Evolutionary conservation across 257 asterid species (phyloP), one percentile per base, ranked within the genome.

Genomic region (Salvia rosmarinus): DNA sequence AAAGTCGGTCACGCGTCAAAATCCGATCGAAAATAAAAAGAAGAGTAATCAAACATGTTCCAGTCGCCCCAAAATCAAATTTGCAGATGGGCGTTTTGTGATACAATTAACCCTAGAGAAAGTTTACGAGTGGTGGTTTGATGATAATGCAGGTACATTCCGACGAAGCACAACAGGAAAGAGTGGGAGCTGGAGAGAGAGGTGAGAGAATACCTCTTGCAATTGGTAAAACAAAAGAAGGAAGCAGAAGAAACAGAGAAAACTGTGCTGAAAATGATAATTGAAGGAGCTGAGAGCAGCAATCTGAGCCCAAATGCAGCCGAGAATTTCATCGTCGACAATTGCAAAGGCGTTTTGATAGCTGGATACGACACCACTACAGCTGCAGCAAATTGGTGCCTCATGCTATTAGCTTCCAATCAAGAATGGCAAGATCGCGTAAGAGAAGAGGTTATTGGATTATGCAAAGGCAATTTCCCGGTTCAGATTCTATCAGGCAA

Each of bases 361-460:
- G 72, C 50, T 11, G 72, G 62, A 2, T 67, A 4, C 6, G 72
- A 67, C 35, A 51, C 62, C 0, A 32, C 61, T 10, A 20, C 62
- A 0, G 6, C 5, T 32, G 20, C 61, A 34, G 72, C 72, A 6
- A 0, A 61, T 32, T 67, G 72, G 72, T 50, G 61, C 34, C 72
- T 67, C 10, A 67, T 67, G 72, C 35, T 67, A 6, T 19, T 67
- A 6, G 72, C 72, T 50, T 9, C 61, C 0, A 34, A 67, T 19
- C 61, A 1, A 10, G 35, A 67, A 16, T 67, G 62, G 72, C 72
- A 67, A 67, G 6, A 32, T 17, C 62, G 72, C 0, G 72, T 19
- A 4, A 17, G 72, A 6, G 62, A 52, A 0, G 72, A 67, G 49
- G 72, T 50, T 2, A 4, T 67, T 3, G 20, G 17, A 32, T 6